Conservation (phyloP, 495 filamentous ascomycete genomes). For the Antarctomyces pellizariae region DNA sequence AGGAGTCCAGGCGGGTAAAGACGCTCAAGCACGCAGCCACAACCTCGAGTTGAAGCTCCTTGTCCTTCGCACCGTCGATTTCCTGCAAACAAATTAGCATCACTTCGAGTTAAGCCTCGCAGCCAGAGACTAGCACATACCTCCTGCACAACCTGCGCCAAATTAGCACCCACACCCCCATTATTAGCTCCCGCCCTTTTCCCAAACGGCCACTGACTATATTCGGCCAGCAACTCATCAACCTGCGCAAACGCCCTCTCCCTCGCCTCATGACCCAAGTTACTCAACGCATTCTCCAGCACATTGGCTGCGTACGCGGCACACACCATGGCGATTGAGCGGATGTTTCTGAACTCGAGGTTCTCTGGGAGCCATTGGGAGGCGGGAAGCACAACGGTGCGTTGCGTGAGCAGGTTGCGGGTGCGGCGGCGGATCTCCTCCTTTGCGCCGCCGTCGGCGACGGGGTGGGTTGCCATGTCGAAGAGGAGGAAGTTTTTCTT, state of each 20-base stretch:
- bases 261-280: slow-evolving; percentile 76
- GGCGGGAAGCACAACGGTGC: slow-evolving; percentile 70
- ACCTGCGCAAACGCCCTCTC: slow-evolving; percentile 92
- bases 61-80: slow-evolving; percentile 61
- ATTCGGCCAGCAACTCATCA: slow-evolving; percentile 85
- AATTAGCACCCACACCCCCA: slow-evolving; percentile 76
- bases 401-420: slow-evolving; percentile 74
- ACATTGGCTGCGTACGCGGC: slow-evolving; percentile 97
- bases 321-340: slow-evolving; percentile 89
- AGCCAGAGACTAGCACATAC: slow-evolving; percentile 11
- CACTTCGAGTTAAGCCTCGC: background rate
- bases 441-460: slow-evolving; percentile 89
- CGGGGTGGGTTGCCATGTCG: slow-evolving; percentile 99
- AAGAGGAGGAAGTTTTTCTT: slow-evolving; percentile 98
- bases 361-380: slow-evolving; percentile 80
- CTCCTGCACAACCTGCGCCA: slow-evolving; percentile 71
- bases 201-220: slow-evolving; percentile 90
- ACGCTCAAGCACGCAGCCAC: slow-evolving; percentile 90
- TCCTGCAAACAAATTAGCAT: slow-evolving; percentile 21
- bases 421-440: slow-evolving; percentile 88
- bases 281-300: slow-evolving; percentile 85
- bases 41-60: slow-evolving; percentile 90
- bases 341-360: slow-evolving; percentile 74
- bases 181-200: slow-evolving; percentile 47
- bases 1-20: slow-evolving; percentile 85